A percentile compares a stretch with the other conserved stretches of the same genome.
These are phyloP conservation scores for Pichia phayaonensis DNA, from an alignment of 805 yeast genomes.

Conservation along the genomic window DNA sequence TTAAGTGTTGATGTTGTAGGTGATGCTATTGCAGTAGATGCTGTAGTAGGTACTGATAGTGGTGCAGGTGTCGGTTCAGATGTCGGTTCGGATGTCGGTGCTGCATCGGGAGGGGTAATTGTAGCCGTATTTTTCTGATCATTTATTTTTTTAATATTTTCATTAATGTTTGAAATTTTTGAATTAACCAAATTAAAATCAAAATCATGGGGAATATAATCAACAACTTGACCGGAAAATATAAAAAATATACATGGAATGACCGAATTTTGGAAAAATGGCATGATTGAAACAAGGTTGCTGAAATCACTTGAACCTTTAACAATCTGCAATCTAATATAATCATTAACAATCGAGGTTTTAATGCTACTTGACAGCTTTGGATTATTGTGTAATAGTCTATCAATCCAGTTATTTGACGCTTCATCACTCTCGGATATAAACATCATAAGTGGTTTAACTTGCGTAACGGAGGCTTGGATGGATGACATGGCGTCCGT, in stretches of 20 bases:
- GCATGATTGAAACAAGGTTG: constrained; percentile 50
- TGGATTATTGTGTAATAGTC: not conserved
- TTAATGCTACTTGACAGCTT: constrained; percentile 14
- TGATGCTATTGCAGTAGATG: not conserved
- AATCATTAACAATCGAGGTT: constrained; percentile 18
- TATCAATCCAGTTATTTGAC: constrained; percentile 20
- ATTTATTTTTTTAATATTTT: not conserved
- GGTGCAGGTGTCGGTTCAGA: not conserved
- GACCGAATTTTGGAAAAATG: constrained; percentile 27
- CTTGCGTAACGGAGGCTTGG: constrained; percentile 28
- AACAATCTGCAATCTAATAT: constrained; percentile 36
- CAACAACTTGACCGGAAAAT: constrained; percentile 39
- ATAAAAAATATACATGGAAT: constrained; percentile 55
- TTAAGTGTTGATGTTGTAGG: not conserved
- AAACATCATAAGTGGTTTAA: constrained; percentile 34
- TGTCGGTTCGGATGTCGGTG: not conserved
- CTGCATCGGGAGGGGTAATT: not conserved
- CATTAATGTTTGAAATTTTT: constrained; percentile 11
- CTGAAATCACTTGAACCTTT: constrained; percentile 37
- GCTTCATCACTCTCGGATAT: constrained; percentile 20
- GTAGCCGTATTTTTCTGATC: not conserved
- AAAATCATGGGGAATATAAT: constrained; percentile 32
- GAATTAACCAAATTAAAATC: constrained; percentile 22
- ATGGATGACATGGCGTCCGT: constrained; percentile 31
- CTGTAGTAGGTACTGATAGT: not conserved